These are phyloP conservation scores for Cladosporium oxysporum DNA, from an alignment of 2,329 filamentous ascomycete genomes.

Conservation along the genomic window DNA sequence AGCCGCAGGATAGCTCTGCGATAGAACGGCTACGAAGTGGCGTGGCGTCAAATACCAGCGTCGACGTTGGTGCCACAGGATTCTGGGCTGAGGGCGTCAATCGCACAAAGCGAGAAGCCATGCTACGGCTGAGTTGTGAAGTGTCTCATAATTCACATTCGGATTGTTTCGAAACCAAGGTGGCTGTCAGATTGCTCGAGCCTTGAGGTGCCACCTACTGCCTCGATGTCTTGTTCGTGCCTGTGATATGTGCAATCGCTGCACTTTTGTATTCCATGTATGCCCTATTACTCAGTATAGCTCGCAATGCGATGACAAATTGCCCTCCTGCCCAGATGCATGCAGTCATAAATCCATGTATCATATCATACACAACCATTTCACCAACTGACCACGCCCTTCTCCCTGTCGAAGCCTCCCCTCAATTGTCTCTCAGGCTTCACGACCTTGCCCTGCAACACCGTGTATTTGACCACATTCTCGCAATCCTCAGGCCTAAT, in stretches of 20 bases:
- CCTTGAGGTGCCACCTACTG: too few relatives aligned
- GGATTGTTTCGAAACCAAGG: neutral
- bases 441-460: constrained; percentile 90
- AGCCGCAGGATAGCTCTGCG: neutral
- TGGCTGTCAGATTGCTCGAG: neutral
- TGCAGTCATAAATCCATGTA: constrained; percentile 15
- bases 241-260: neutral
- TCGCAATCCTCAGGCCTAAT: constrained; percentile 88
- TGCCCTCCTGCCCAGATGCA: neutral
- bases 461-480: constrained; percentile 84
- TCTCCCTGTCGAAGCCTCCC: constrained; percentile 84
- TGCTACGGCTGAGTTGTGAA: too few relatives aligned
- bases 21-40: neutral
- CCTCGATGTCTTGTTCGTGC: neutral
- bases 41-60: too few relatives aligned
- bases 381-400: constrained; percentile 84
- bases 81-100: too few relatives aligned
- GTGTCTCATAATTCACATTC: too few relatives aligned
- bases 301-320: neutral
- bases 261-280: neutral
- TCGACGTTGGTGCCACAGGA: neutral
- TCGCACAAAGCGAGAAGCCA: too few relatives aligned
- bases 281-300: neutral
- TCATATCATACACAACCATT: neutral
- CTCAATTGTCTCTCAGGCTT: constrained; percentile 84